phyloP scores from a whole-genome alignment of 148 eudicot genomes.

The Vaccinium corymbosum region DNA sequence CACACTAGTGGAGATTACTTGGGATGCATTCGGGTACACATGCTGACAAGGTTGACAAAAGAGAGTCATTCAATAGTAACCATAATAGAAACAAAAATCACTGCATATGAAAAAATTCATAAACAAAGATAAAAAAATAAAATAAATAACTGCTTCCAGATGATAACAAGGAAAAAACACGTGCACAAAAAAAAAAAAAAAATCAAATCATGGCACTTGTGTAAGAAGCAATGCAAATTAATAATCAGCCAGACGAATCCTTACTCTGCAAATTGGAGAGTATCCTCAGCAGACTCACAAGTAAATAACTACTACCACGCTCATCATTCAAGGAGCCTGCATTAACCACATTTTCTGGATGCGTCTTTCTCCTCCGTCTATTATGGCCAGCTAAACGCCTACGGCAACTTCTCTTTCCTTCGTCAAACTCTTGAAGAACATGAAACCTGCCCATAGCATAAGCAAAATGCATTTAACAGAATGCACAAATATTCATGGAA shows the following conservation, averaged over 20 bases:
- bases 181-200: neutral
- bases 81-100: neutral
- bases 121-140: neutral
- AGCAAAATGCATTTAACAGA: neutral
- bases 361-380: slow-evolving; percentile 78
- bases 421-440: slow-evolving; percentile 90
- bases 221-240: neutral
- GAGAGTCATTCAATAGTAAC: neutral
- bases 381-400: slow-evolving; percentile 95
- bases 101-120: neutral
- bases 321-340: slow-evolving; percentile 52
- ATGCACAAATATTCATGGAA: neutral
- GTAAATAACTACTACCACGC: slow-evolving; percentile 49
- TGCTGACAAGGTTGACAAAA: neutral
- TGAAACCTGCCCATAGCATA: slow-evolving; percentile 65
- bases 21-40: neutral
- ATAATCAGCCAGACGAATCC: slow-evolving; percentile 21
- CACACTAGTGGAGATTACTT: neutral
- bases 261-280: slow-evolving; percentile 73
- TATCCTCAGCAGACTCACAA: slow-evolving; percentile 62
- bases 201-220: neutral
- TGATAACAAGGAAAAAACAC: neutral
- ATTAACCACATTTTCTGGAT: slow-evolving; percentile 55
- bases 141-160: neutral
- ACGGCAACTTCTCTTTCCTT: slow-evolving; percentile 95